Percentiles rank a stretch among this genome's conserved stretches.
Conservation (phyloP, 2,329 filamentous ascomycete genomes). For the Whalleya microplaca region DNA sequence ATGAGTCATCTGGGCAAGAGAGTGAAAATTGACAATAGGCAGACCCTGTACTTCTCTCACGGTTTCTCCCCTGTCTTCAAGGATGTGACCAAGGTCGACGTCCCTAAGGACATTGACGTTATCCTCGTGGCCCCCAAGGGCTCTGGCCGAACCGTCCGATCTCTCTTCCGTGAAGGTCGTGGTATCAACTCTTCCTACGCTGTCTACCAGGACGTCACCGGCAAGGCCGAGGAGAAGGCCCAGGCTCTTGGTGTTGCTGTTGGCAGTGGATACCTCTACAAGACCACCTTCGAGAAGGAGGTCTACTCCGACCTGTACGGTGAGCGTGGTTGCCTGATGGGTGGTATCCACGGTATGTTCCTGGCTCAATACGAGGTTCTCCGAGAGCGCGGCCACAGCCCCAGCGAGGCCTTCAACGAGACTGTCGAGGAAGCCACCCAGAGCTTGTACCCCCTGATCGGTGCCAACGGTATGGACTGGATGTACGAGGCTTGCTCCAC, state of each 20-base stretch:
- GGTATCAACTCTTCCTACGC: slow-evolving; percentile 99
- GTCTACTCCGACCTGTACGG: slow-evolving; percentile 99
- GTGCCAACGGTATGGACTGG: slow-evolving; percentile 99
- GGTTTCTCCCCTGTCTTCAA: slow-evolving; percentile 99
- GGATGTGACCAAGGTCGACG: slow-evolving; percentile 97
- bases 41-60: slow-evolving; percentile 99
- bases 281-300: slow-evolving; percentile 99
- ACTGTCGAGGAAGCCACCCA: slow-evolving; percentile 99
- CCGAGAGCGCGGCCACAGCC: slow-evolving; percentile 96
- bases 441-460: slow-evolving; percentile 96
- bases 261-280: slow-evolving; percentile 97
- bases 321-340: slow-evolving; percentile 99
- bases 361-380: slow-evolving; percentile 99
- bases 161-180: slow-evolving; percentile 98
- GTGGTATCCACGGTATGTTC: slow-evolving; percentile 99
- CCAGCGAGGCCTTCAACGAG: slow-evolving; percentile 99
- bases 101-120: slow-evolving; percentile 94
- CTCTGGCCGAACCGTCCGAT: slow-evolving; percentile 96
- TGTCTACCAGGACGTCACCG: slow-evolving; percentile 97
- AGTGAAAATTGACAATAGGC: slow-evolving; percentile 9
- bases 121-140: slow-evolving; percentile 99
- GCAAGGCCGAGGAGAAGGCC: slow-evolving; percentile 97
- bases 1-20: slow-evolving; percentile 26
- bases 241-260: slow-evolving; percentile 95
- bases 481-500: slow-evolving; percentile 99